A percentile compares a stretch with the other conserved stretches of the same genome.
Evolutionary conservation across 176 grass and related monocot genomes (phyloP).

Genomic region (Oryza longistaminata): DNA sequence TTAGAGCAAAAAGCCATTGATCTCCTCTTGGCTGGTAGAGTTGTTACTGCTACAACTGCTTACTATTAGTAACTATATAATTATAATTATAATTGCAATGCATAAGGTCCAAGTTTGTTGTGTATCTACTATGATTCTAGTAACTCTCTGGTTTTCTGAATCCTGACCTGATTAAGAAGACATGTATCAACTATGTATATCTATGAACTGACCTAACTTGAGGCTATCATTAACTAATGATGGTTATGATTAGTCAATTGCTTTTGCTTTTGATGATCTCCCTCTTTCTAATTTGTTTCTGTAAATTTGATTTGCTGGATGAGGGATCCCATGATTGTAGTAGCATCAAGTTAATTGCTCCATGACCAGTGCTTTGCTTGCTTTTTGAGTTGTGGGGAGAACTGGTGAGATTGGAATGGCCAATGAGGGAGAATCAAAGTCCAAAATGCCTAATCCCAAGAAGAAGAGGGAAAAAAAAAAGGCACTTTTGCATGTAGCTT

Average conservation of each 20-base stretch:
- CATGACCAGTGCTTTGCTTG: not conserved
- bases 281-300: not conserved
- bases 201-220: constrained; percentile 35
- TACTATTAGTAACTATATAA: constrained; percentile 9
- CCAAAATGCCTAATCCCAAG: constrained; percentile 39
- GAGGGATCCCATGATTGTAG: constrained; percentile 34
- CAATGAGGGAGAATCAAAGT: constrained; percentile 15
- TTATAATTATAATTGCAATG: constrained; percentile 38
- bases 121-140: not conserved
- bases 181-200: constrained; percentile 19
- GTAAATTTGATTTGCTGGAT: constrained; percentile 28
- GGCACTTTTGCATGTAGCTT: constrained; percentile 18
- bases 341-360: not conserved
- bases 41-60: constrained; percentile 17
- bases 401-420: not conserved
- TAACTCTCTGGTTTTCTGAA: not conserved
- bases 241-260: constrained; percentile 20
- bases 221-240: constrained; percentile 47
- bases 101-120: constrained; percentile 39
- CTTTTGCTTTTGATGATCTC: not conserved
- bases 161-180: constrained; percentile 18
- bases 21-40: constrained; percentile 27
- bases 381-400: not conserved
- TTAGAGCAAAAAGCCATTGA: not conserved
- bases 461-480: not conserved